phyloP scores from a whole-genome alignment of 1,139 yeast genomes.

The Hansenula anomala region DNA sequence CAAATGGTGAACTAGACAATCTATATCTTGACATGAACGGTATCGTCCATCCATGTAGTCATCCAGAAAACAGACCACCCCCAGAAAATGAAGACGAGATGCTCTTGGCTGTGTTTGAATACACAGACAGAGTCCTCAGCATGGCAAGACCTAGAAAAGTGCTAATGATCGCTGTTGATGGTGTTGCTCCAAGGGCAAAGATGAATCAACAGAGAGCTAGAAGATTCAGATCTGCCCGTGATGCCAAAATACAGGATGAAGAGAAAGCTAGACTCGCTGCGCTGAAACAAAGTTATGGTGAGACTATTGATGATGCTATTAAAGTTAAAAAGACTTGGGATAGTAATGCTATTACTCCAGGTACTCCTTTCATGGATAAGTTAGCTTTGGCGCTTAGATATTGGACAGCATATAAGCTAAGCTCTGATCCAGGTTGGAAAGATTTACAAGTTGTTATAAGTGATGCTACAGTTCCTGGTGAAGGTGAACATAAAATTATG shows the following conservation, averaged over 20 bases:
- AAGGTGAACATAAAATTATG: constrained; percentile 98
- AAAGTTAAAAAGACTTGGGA: constrained; percentile 57
- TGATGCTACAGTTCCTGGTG: constrained; percentile 98
- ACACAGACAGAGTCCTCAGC: constrained; percentile 82
- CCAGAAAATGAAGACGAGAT: constrained; percentile 95
- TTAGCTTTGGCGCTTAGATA: constrained; percentile 78
- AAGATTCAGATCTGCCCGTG: constrained; percentile 92
- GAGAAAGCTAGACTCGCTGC: constrained; percentile 52
- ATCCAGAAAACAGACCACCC: constrained; percentile 90
- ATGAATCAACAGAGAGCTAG: constrained; percentile 98
- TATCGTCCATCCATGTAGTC: constrained; percentile 96
- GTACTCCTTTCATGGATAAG: constrained; percentile 95
- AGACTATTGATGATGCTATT: constrained; percentile 57
- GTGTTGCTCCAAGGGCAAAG: constrained; percentile 98
- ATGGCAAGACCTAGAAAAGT: constrained; percentile 96
- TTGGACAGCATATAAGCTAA: constrained; percentile 84
- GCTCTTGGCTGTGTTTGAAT: constrained; percentile 85
- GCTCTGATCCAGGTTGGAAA: constrained; percentile 90
- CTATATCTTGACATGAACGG: constrained; percentile 94
- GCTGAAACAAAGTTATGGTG: constrained; percentile 50
- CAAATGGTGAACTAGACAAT: constrained; percentile 93
- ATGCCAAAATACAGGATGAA: constrained; percentile 69
- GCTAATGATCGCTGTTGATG: constrained; percentile 93
- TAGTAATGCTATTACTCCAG: constrained; percentile 97
- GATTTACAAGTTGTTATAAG: constrained; percentile 78